Conservation (phyloP, 257 asterid species). For the Plantago elongata region DNA sequence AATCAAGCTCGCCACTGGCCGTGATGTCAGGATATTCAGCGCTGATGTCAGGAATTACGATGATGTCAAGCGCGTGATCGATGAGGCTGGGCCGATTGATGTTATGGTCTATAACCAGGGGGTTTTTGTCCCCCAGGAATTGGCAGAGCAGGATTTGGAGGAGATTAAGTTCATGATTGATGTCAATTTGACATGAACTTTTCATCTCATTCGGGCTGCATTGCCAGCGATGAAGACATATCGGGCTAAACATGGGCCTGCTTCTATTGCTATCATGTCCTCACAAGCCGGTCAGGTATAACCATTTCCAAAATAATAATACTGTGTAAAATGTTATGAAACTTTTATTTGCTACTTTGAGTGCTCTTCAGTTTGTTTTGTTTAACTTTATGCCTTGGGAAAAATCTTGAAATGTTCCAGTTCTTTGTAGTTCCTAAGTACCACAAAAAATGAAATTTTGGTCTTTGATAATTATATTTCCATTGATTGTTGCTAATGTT, state of each 20-base stretch:
- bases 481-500: neutral
- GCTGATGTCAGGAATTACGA: conserved; percentile 86
- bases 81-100: conserved; percentile 74
- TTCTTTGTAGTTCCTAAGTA: too few species aligned
- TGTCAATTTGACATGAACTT: conserved; percentile 78
- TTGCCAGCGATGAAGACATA: conserved; percentile 83
- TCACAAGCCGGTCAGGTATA: conserved; percentile 97
- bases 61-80: conserved; percentile 51
- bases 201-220: conserved; percentile 86
- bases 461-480: neutral
- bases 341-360: neutral
- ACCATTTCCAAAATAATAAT: neutral
- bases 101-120: conserved; percentile 91
- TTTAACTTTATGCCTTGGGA: neutral
- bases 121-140: conserved; percentile 64
- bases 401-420: too few species aligned
- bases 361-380: neutral
- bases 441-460: too few species aligned
- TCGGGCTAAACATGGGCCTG: conserved; percentile 61
- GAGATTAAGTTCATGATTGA: conserved; percentile 83
- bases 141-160: conserved; percentile 64
- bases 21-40: conserved; percentile 62
- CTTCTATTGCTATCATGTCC: conserved; percentile 82
- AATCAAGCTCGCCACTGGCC: conserved; percentile 81
- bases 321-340: neutral